Evolutionary conservation across 345 rosid species (phyloP), one percentile per base, ranked within the genome.

Genomic region (Eutrema japonicum): DNA sequence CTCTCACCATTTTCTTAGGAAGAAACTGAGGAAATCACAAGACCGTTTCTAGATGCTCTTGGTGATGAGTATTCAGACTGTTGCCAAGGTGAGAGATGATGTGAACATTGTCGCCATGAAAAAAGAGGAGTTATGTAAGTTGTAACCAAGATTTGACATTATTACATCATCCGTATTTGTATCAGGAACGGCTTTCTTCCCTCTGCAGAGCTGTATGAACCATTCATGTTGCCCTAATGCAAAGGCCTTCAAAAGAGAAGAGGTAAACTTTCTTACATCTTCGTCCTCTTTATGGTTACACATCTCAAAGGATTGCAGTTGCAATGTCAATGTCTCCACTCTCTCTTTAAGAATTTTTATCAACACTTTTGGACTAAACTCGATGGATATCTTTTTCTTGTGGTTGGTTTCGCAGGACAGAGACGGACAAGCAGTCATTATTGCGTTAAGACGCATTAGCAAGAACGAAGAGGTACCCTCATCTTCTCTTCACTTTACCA

Each of bases 201-300:
- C 98, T 53, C 58, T 94, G 68, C 95, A 91, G 76, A 91, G 98
- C 73, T 91, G 98, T 73, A 82, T 89, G 93, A 94, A 94, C 79
- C 97, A 94, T 78, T 91, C 98, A 0, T 94, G 98, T 72, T 80
- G 71, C 72, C 97, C 98, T 32, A 91, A 86, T 71, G 91, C 97
- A 55, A 88, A 83, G 79, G 98, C 98, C 53, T 94, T 94, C 85
- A 94, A 91, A 84, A 83, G 98, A 84, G 97, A 94, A 26, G 89
- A 88, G 93, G 98, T 85, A 85, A 50, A 60, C 51, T 3, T 38
- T 66, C 29, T 59, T 58, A 10, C n/a, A 41, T 49, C 56, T 37
- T 51, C 46, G 29, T 37, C 63, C 32, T 45, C 62, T 49, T 50
- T 57, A 10, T 7, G 26, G 36, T 26, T 70, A 33, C 14, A 42